phyloP scores from a whole-genome alignment of 495 filamentous ascomycete genomes.

The Podospora pseudocomata region DNA sequence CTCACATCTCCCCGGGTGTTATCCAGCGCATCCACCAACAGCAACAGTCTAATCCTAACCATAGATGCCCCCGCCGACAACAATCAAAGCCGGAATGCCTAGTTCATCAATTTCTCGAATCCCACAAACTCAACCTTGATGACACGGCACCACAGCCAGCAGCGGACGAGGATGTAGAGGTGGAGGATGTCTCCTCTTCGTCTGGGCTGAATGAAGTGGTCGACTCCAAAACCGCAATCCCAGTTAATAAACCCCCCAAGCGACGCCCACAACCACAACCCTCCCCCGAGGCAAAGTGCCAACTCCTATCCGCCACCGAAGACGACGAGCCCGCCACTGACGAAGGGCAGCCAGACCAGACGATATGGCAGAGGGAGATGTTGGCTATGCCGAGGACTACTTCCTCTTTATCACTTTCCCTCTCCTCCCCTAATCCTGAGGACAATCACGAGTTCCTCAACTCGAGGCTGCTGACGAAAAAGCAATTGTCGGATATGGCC shows the following conservation, averaged over 20 bases:
- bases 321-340: conserved; percentile 3
- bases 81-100: neutral
- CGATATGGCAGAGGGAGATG: conserved; percentile 40
- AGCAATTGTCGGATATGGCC: conserved; percentile 91
- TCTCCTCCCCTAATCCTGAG: neutral
- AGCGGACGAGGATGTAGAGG: neutral
- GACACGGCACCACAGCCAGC: neutral
- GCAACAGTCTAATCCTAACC: neutral
- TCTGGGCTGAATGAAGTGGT: neutral
- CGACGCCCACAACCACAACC: no score
- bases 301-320: neutral
- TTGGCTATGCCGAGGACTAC: conserved; percentile 13
- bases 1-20: neutral
- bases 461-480: conserved; percentile 75
- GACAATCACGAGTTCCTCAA: conserved; percentile 19
- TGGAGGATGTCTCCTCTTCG: neutral
- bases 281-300: neutral
- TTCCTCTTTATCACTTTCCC: neutral
- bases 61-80: neutral
- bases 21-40: neutral
- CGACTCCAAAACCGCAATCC: neutral
- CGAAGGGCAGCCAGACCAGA: conserved; percentile 44
- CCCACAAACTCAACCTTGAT: neutral
- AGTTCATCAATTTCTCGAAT: conserved; percentile 5
- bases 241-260: neutral